Conservation (phyloP, 345 rosid species). For the Adansonia digitata region DNA sequence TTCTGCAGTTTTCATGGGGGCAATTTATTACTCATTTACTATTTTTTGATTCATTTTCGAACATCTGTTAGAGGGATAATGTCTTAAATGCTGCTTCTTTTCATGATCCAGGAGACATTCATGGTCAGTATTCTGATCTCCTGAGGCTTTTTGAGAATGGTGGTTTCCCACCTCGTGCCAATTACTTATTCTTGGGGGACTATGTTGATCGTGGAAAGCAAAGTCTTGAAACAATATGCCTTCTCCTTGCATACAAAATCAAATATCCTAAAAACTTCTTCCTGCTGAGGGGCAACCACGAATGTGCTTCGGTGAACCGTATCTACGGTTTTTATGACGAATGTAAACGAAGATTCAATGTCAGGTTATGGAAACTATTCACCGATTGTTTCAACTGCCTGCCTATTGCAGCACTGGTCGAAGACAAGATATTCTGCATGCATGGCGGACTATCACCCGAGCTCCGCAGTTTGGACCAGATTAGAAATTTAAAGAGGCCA, state of each 20-base stretch:
- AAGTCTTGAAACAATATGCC: conserved; percentile 86
- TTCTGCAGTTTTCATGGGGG: too few relatives aligned
- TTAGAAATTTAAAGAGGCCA: conserved; percentile 63
- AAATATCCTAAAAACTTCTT: conserved; percentile 74
- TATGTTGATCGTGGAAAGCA: conserved; percentile 91
- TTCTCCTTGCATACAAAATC: conserved; percentile 80
- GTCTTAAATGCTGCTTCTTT: neutral
- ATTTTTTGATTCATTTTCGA: too few relatives aligned
- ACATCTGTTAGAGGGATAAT: too few relatives aligned
- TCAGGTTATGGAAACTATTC: conserved; percentile 70
- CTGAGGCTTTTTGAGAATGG: conserved; percentile 79
- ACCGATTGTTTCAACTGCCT: conserved; percentile 86
- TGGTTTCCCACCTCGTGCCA: conserved; percentile 73
- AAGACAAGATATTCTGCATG: conserved; percentile 83
- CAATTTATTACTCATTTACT: too few relatives aligned
- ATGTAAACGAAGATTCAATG: conserved; percentile 72
- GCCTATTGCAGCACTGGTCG: conserved; percentile 79
- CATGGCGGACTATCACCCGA: conserved; percentile 94
- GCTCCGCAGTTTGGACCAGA: conserved; percentile 53
- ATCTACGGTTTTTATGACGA: conserved; percentile 90
- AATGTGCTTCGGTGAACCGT: conserved; percentile 82
- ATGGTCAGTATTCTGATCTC: conserved; percentile 92
- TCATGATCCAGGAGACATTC: conserved; percentile 69
- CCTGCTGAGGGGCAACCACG: conserved; percentile 89
- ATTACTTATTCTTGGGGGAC: conserved; percentile 86